Conservation (phyloP, 179 eudicot genomes). For the Corrigiola litoralis region DNA sequence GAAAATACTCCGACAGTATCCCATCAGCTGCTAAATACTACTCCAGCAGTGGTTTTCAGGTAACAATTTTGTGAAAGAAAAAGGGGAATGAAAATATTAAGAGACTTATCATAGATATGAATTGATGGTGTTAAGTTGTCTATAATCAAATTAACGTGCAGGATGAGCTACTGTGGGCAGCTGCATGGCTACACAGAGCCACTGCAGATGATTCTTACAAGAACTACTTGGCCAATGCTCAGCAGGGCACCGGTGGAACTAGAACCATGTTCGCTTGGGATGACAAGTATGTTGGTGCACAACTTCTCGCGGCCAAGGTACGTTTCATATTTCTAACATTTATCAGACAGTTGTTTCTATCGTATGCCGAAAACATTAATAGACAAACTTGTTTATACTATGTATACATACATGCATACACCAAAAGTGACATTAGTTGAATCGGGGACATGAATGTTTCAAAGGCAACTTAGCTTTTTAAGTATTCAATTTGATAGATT, state of each 20-base stretch:
- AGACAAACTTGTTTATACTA: no score
- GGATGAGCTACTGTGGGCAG: constrained; percentile 59
- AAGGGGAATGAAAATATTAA: neutral
- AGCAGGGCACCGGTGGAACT: constrained; percentile 24
- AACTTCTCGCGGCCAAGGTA: constrained; percentile 41
- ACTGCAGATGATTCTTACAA: constrained; percentile 22
- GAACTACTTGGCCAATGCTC: neutral
- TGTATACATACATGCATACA: no score
- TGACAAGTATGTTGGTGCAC: constrained; percentile 50
- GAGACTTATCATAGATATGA: no score
- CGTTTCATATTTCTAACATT: neutral
- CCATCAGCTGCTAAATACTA: constrained; percentile 32
- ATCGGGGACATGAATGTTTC: no score
- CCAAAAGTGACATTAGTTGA: no score
- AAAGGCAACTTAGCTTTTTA: no score
- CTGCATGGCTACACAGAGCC: constrained; percentile 45
- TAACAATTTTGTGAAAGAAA: neutral
- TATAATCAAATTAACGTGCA: neutral
- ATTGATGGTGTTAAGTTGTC: no score
- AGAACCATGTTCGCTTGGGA: constrained; percentile 51
- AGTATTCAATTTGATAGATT: no score
- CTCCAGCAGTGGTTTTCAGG: constrained; percentile 39
- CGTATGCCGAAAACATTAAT: no score
- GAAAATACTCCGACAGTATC: constrained; percentile 47
- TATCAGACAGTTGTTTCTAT: no score